phyloP scores from a whole-genome alignment of 768 basidiomycete genomes.

The Russula compacta region DNA sequence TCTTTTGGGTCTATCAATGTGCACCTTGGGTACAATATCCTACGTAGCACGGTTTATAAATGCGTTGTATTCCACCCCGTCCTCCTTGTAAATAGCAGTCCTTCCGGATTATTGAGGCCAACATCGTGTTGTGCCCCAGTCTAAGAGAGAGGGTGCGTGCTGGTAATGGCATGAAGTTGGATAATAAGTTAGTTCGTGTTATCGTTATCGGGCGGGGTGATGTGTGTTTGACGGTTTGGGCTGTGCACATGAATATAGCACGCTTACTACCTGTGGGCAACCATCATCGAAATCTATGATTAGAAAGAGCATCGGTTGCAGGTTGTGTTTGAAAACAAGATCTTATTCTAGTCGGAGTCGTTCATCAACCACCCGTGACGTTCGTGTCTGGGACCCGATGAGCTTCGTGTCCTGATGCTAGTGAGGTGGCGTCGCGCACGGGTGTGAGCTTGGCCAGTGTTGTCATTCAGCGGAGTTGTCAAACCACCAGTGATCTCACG shows the following conservation, averaged over 20 bases:
- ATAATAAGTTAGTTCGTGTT: too few relatives aligned
- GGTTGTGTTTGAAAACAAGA: not conserved
- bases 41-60: too few relatives aligned
- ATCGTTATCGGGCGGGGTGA: too few relatives aligned
- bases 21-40: too few relatives aligned
- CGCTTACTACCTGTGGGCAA: not conserved
- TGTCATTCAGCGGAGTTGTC: not conserved
- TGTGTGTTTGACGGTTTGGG: too few relatives aligned
- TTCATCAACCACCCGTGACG: constrained; percentile 13
- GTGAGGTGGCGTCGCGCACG: not conserved
- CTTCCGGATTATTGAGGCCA: too few relatives aligned
- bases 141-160: too few relatives aligned
- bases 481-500: not conserved
- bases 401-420: not conserved
- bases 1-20: not conserved
- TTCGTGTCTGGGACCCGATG: not conserved
- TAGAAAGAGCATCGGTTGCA: not conserved
- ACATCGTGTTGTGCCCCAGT: too few relatives aligned
- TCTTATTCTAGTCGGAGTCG: constrained; percentile 14
- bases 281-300: not conserved
- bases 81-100: too few relatives aligned
- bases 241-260: too few relatives aligned
- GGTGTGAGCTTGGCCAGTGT: not conserved
- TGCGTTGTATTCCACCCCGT: too few relatives aligned
- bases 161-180: too few relatives aligned